These are phyloP conservation scores for Capniomyces stellatus DNA, from an alignment of 371 early-diverging fungal genomes.

Conservation along the genomic window DNA sequence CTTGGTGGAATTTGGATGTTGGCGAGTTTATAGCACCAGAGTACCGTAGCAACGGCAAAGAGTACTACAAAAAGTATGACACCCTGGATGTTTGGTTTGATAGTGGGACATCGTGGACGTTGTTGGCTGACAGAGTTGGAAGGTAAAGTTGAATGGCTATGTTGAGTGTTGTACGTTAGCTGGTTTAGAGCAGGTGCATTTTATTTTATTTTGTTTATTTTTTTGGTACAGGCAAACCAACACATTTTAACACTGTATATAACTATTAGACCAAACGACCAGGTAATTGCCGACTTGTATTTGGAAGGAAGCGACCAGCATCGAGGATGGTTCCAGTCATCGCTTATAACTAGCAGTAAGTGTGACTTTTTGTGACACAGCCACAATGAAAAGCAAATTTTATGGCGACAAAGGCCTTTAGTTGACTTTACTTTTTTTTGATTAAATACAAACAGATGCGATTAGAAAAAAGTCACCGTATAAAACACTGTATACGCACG, in stretches of 20 bases:
- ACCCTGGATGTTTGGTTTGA: conserved; percentile 96
- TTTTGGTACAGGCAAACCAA: no score
- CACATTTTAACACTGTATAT: neutral
- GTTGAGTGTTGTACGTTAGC: no score
- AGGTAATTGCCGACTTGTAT: conserved; percentile 61
- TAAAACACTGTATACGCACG: conserved; percentile 72
- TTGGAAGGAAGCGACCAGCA: conserved; percentile 91
- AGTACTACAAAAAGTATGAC: conserved; percentile 46
- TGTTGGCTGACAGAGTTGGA: conserved; percentile 29
- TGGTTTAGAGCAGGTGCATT: no score
- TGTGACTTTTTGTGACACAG: conserved; percentile 4
- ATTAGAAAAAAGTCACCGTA: conserved; percentile 62
- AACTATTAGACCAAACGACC: neutral
- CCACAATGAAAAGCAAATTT: no score
- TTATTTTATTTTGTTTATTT: conserved; percentile 1
- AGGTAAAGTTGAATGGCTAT: conserved; percentile 6
- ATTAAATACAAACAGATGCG: conserved; percentile 29
- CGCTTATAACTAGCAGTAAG: conserved; percentile 53
- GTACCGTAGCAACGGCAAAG: conserved; percentile 30
- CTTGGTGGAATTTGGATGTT: conserved; percentile 61
- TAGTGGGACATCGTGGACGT: conserved; percentile 75
- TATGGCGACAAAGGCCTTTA: no score
- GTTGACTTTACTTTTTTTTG: neutral
- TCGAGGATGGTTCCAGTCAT: conserved; percentile 95
- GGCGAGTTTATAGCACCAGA: conserved; percentile 50